Evolutionary conservation across 106 monocot genomes (phyloP), one percentile per base, ranked within the genome.

Genomic region (Triglochin maritima): DNA sequence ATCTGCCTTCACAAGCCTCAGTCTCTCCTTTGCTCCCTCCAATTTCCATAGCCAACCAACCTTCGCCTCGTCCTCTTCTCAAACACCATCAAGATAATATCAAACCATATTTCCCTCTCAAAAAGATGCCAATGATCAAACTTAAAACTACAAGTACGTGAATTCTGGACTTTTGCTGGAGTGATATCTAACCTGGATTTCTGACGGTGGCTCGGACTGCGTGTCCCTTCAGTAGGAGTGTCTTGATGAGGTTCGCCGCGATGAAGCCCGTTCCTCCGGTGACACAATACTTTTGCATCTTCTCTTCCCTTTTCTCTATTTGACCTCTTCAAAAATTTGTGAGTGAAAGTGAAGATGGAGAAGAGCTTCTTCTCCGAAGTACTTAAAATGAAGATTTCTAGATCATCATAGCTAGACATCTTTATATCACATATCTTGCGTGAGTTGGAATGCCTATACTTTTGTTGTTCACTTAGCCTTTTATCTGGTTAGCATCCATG

Each of bases 241-340:
- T 62, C 55, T 67, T 82, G 8, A 95, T 72, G 14, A 95, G 79
- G 64, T 94, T 46, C 52, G 89, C 50, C 13, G 84, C 94, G 13
- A 95, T 83, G 70, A 95, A 87, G 5, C 94, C 94, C 4, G 87
- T 85, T 17, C 90, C 94, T 57, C 94, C 94, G 7, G 94, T 95
- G 11, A 90, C 87, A 49, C 94, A 95, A 70, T 83, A 95, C 71
- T 79, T 82, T 66, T 79, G 77, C 93, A 86, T 93, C 52, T 64
- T 14, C 47, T 12, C 58, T 49, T 46, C 60, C 49, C 50, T 76
- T 10, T 52, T 55, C 14, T 14, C 13, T 11, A 0, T 52, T 52
- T 52, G 9, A 14, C 57, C 59, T 42, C 42, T 59, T 49, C 58
- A 46, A 17, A 52, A 11, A 0, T 11, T 11, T 52, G 11, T 29